These are phyloP conservation scores for Neofusicoccum ribis DNA, from an alignment of 2,329 filamentous ascomycete species.

Conservation along the genomic window DNA sequence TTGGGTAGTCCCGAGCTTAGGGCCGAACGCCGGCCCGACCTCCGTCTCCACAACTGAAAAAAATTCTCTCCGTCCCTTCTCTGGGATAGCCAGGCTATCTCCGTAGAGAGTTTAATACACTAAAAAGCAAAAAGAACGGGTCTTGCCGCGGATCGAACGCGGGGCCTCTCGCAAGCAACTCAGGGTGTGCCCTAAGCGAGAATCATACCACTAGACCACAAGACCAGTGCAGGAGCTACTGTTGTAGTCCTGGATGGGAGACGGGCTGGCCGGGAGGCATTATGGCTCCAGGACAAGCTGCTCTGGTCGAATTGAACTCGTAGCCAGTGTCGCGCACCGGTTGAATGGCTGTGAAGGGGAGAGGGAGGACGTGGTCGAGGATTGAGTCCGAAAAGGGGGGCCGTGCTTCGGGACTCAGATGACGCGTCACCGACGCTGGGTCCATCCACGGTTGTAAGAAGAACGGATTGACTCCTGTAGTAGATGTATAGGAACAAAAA, in stretches of 20 bases:
- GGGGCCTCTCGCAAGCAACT: constrained; percentile 11
- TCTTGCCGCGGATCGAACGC: constrained; percentile 13
- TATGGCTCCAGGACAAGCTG: not conserved
- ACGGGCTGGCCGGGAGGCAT: not conserved
- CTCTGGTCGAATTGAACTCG: no score
- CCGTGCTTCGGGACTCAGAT: no score
- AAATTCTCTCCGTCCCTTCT: not conserved
- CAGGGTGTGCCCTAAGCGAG: constrained; percentile 7
- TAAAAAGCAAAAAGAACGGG: constrained; percentile 1
- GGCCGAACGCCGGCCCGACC: not conserved
- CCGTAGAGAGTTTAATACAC: not conserved
- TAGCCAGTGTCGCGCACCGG: no score
- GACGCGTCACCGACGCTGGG: no score
- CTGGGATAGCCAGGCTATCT: no score
- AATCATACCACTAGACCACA: constrained; percentile 19
- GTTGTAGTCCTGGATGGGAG: not conserved
- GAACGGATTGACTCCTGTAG: no score
- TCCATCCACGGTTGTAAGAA: no score
- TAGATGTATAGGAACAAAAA: no score
- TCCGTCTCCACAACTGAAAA: not conserved
- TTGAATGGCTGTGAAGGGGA: no score
- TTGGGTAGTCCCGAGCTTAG: not conserved
- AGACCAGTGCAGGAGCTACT: not conserved
- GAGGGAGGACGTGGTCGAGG: no score
- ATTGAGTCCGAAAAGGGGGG: no score